Evolutionary conservation across 202 grass and related monocot genomes (phyloP).

Genomic region (Tripidium arundinaceum): DNA sequence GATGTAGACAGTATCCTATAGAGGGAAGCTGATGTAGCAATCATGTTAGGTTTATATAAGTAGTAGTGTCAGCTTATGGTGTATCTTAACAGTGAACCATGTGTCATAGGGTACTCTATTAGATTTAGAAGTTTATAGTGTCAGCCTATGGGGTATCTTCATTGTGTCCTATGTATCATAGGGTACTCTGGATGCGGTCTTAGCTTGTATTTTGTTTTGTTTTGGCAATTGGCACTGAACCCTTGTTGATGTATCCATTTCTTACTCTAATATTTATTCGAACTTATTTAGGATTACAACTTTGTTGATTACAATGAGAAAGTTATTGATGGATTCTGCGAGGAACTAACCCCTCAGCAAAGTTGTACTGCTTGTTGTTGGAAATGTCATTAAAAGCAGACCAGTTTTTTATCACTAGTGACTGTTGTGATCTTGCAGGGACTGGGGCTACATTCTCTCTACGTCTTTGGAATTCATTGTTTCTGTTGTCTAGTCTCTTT

Average conservation of each 20-base stretch:
- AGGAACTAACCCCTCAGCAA: constrained; percentile 62
- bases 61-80: background rate
- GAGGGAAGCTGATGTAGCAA: background rate
- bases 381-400: constrained; percentile 93
- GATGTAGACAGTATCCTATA: constrained; percentile 3
- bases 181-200: background rate
- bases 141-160: constrained; percentile 8
- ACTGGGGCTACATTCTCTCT: constrained; percentile 72
- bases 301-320: constrained; percentile 95
- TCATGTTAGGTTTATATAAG: background rate
- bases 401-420: constrained; percentile 89
- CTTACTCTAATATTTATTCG: constrained; percentile 19
- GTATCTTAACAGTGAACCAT: constrained; percentile 5
- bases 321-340: constrained; percentile 95
- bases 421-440: constrained; percentile 71
- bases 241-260: constrained; percentile 2
- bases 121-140: too few relatives aligned
- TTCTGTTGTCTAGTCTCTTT: constrained; percentile 57
- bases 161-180: background rate
- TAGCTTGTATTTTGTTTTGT: constrained; percentile 9
- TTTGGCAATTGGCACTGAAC: background rate
- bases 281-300: constrained; percentile 70
- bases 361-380: constrained; percentile 81
- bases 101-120: background rate
- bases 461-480: constrained; percentile 59